Evolutionary conservation across 495 filamentous ascomycete genomes (phyloP).

Genomic region (Aspergillus funiculosus): DNA sequence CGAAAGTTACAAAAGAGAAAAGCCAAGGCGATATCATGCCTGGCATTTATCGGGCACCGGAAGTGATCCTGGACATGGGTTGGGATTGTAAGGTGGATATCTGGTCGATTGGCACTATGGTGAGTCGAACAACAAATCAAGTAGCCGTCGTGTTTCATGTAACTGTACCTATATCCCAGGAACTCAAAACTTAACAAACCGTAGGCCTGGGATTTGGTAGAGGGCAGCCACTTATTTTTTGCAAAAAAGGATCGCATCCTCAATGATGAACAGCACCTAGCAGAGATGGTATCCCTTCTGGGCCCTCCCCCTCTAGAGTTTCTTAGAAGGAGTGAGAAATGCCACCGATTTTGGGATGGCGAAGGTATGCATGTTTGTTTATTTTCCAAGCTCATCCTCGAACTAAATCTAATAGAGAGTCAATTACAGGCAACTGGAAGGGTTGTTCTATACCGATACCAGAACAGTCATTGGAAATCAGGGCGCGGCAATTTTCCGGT

Average conservation of each 20-base stretch:
- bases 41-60: slow-evolving; percentile 34
- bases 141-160: no score
- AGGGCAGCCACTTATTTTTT: slow-evolving; percentile 17
- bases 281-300: slow-evolving; percentile 32
- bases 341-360: slow-evolving; percentile 23
- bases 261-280: slow-evolving; percentile 30
- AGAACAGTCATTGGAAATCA: slow-evolving; percentile 18
- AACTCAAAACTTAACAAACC: no score
- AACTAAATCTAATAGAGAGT: not conserved
- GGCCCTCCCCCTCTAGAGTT: slow-evolving; percentile 31
- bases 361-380: slow-evolving; percentile 18
- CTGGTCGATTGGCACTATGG: slow-evolving; percentile 36
- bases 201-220: slow-evolving; percentile 19
- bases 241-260: slow-evolving; percentile 14
- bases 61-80: slow-evolving; percentile 30
- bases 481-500: slow-evolving; percentile 13
- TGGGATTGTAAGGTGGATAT: slow-evolving; percentile 38
- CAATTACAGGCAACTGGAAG: slow-evolving; percentile 22
- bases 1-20: slow-evolving; percentile 15
- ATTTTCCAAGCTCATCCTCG: not conserved
- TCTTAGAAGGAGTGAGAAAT: slow-evolving; percentile 24
- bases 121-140: no score
- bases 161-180: no score
- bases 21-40: slow-evolving; percentile 29
- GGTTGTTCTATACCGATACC: slow-evolving; percentile 22